Evolutionary conservation across 768 basidiomycete genomes (phyloP), one percentile per base, ranked within the genome.

Genomic region (Exidia glandulosa): DNA sequence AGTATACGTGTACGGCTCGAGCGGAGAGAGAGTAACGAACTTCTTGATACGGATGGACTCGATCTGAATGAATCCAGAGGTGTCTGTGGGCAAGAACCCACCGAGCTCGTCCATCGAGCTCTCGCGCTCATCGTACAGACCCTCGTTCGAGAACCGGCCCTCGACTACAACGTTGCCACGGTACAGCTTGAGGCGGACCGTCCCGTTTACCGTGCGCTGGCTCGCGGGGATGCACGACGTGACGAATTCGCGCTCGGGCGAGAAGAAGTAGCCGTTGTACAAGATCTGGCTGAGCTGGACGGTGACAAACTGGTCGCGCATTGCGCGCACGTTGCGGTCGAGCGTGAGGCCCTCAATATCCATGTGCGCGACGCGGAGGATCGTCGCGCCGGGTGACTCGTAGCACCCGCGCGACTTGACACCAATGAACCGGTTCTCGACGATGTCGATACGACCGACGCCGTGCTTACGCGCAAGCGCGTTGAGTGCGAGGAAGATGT

Each of bases 341-440:
- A 98, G 83, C n/a, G 94, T 96, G 58, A 99, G 82, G 48, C 96
- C 96, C 73, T 98, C 96, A 65, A 99, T 76, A 66, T 99, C 96
- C 73, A 99, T 79, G 76, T 98, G 96, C 6, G 96, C 95, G 16
- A 81, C 85, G 62, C 96, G 90, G 54, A 99, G 80, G 75, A 98
- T 97, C 56, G 94, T 96, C 27, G 93, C 96, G 4, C 87, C 96
- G 16, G 96, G 96, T 1, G 90, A 88, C 74, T 99, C 96, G 78
- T 99, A 99, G 77, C 96, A 99, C n/a, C 96, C 96, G 32, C 96
- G 90, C 55, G 90, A 93, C 75, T 98, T 99, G 70, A 99, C 96
- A 60, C 96, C 96, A 71, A 98, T 97, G 78, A 96, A 99, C 58
- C 96, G 83, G 79, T 99, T 99, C 78, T 99, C 95, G 69, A 99